These are phyloP conservation scores for Fragilaria crotonensis DNA, from an alignment of 108 stramenopile genomes.

Conservation along the genomic window DNA sequence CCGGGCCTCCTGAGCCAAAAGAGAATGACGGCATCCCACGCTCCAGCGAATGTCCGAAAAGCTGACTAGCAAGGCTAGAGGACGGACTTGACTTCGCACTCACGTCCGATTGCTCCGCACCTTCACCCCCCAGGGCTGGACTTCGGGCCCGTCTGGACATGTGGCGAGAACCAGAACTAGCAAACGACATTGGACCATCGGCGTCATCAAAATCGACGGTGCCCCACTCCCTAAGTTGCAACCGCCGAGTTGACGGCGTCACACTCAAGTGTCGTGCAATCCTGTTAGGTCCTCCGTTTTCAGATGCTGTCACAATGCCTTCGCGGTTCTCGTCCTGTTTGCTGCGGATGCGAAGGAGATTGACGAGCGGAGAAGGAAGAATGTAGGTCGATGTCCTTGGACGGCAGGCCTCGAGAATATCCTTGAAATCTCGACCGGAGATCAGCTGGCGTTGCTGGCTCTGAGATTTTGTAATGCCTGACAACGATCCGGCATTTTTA, in stretches of 20 bases:
- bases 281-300: neutral
- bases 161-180: neutral
- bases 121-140: neutral
- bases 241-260: neutral
- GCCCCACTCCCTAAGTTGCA: constrained; percentile 19
- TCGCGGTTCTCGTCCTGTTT: constrained; percentile 9
- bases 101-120: constrained; percentile 3
- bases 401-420: constrained; percentile 80
- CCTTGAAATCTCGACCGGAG: constrained; percentile 61
- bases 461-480: constrained; percentile 18
- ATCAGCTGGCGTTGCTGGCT: constrained; percentile 62
- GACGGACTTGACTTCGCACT: constrained; percentile 22
- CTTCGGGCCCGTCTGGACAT: neutral
- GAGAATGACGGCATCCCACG: constrained; percentile 6
- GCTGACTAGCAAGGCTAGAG: constrained; percentile 37
- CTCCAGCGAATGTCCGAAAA: constrained; percentile 23
- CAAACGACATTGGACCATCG: neutral
- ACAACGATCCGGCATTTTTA: constrained; percentile 26
- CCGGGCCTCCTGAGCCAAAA: constrained; percentile 18
- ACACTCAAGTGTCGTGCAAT: neutral
- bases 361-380: constrained; percentile 29
- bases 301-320: neutral
- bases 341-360: constrained; percentile 22
- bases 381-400: constrained; percentile 35
- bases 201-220: constrained; percentile 15